Conservation (phyloP, 495 filamentous ascomycete species). For the Staphylotrichum longicolle region DNA sequence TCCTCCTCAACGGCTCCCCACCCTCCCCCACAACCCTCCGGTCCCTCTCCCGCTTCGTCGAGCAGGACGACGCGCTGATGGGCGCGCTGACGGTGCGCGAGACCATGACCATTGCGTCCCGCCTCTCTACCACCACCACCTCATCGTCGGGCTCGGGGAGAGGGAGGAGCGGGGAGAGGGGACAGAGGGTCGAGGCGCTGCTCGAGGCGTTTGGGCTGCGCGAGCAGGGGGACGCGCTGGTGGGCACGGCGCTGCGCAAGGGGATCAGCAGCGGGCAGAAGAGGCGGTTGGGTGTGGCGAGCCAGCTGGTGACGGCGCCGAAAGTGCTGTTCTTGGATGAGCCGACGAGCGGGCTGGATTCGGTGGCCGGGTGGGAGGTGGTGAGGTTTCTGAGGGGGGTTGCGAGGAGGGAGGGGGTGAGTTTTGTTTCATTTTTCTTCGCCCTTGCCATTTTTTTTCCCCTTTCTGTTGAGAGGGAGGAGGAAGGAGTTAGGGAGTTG, state of each 20-base stretch:
- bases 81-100: slow-evolving; percentile 74
- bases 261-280: slow-evolving; percentile 82
- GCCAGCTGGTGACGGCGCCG: slow-evolving; percentile 73
- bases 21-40: slow-evolving; percentile 42
- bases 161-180: slow-evolving; percentile 53
- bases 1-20: slow-evolving; percentile 57
- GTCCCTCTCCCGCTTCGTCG: slow-evolving; percentile 66
- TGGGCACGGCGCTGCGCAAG: slow-evolving; percentile 77
- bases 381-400: slow-evolving; percentile 73
- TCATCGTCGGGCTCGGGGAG: not conserved
- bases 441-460: too few relatives aligned
- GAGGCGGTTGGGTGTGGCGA: slow-evolving; percentile 70
- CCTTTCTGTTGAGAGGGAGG: not conserved
- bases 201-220: slow-evolving; percentile 78
- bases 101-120: slow-evolving; percentile 72
- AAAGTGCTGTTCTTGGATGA: slow-evolving; percentile 81
- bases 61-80: slow-evolving; percentile 81
- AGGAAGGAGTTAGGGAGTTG: not conserved
- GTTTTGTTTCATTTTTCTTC: slow-evolving; percentile 55
- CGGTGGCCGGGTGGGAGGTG: slow-evolving; percentile 77
- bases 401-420: slow-evolving; percentile 63
- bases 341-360: slow-evolving; percentile 77
- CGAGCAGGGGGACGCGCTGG: slow-evolving; percentile 62
- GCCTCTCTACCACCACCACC: slow-evolving; percentile 42
- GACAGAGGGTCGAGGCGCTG: slow-evolving; percentile 77